phyloP scores from a whole-genome alignment of 331 rosid species.

The Rhamnella rubrinervis region DNA sequence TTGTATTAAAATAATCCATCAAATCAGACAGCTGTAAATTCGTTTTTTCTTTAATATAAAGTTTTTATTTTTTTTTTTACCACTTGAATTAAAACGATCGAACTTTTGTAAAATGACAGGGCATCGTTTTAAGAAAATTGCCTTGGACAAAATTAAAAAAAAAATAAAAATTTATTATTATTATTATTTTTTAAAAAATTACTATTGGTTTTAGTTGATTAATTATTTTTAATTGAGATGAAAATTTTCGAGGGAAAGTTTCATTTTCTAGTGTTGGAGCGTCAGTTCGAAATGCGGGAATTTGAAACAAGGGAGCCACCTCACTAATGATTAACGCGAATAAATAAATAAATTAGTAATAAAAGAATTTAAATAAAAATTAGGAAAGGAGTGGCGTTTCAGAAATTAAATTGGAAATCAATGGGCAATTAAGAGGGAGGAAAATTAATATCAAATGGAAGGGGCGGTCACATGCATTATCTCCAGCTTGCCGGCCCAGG shows the following conservation, averaged over 20 bases:
- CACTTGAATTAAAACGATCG: not conserved
- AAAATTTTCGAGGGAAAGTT: slow-evolving; percentile 1
- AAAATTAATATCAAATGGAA: slow-evolving; percentile 3
- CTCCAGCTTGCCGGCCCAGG: slow-evolving; percentile 57
- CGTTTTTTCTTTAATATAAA: not conserved
- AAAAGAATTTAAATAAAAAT: not conserved
- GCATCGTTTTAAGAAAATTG: slow-evolving; percentile 26
- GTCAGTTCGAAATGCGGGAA: slow-evolving; percentile 30
- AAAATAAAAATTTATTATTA: too few relatives aligned
- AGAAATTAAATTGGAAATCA: slow-evolving; percentile 6
- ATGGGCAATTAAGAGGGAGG: not conserved
- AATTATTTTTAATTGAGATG: too few relatives aligned
- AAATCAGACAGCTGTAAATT: slow-evolving; percentile 18
- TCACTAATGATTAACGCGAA: not conserved
- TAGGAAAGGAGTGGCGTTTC: slow-evolving; percentile 4
- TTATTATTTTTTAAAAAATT: not conserved
- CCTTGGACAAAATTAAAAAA: too few relatives aligned
- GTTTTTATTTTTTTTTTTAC: not conserved
- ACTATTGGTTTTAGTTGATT: too few relatives aligned
- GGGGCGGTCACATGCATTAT: slow-evolving; percentile 52
- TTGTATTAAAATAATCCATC: not conserved
- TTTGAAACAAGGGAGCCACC: not conserved
- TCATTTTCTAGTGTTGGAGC: slow-evolving; percentile 42
- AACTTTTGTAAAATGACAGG: slow-evolving; percentile 31
- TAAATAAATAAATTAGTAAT: not conserved